Evolutionary conservation across 441 rosid genomes (phyloP).

Genomic region (Croton laevigatus): DNA sequence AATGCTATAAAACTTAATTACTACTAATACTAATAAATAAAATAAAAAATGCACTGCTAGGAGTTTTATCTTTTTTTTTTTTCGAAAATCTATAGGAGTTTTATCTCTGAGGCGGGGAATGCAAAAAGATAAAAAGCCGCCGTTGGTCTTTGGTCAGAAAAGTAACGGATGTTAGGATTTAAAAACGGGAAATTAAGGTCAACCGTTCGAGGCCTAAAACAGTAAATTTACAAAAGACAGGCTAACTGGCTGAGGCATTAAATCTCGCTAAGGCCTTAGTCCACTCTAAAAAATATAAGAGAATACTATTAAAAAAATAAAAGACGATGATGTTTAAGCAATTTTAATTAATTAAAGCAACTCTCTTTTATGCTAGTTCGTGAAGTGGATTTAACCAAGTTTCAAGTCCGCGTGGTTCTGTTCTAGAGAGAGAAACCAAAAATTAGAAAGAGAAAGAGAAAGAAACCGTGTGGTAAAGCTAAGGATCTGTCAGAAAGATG

Average conservation of each 20-base stretch:
- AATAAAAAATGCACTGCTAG: too few species aligned
- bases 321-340: background rate
- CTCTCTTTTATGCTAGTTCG: constrained; percentile 3
- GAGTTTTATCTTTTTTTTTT: too few species aligned
- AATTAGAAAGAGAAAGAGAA: background rate
- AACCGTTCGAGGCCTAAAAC: constrained; percentile 20
- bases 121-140: background rate
- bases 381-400: constrained; percentile 35
- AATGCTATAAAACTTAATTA: too few species aligned
- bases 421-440: constrained; percentile 20
- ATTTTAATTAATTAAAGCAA: constrained; percentile 6
- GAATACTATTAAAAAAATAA: background rate
- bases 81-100: too few species aligned
- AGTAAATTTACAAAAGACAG: background rate
- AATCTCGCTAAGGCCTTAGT: background rate
- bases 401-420: constrained; percentile 33
- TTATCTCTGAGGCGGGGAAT: too few species aligned
- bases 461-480: constrained; percentile 20
- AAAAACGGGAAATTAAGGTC: constrained; percentile 11
- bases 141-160: background rate
- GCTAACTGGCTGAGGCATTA: background rate
- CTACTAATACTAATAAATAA: too few species aligned
- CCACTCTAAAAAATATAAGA: background rate
- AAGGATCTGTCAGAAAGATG: constrained; percentile 27
- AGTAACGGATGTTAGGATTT: background rate